phyloP scores from a whole-genome alignment of 2,329 filamentous ascomycete species.

The Sporothrix mexicana region DNA sequence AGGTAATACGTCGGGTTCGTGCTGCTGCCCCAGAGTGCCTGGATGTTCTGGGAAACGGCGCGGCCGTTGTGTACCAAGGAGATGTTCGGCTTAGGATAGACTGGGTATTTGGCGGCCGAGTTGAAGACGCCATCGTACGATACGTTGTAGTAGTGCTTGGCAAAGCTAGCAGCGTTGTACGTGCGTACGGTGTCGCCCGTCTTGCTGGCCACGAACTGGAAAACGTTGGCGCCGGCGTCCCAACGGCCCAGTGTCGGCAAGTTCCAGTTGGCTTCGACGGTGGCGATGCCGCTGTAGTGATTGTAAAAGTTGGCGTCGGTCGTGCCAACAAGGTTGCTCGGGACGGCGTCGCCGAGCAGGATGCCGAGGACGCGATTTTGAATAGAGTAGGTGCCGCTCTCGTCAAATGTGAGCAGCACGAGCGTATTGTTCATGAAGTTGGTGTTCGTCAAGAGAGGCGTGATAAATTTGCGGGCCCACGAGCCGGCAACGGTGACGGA shows the following conservation, averaged over 20 bases:
- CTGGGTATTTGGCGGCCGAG: slow-evolving; percentile 35
- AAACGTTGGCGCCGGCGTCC: slow-evolving; percentile 78
- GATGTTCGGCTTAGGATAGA: slow-evolving; percentile 43
- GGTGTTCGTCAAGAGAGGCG: slow-evolving; percentile 71
- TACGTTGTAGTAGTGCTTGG: slow-evolving; percentile 39
- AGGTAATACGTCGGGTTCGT: slow-evolving; percentile 41
- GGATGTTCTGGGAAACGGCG: slow-evolving; percentile 38
- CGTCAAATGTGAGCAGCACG: slow-evolving; percentile 79
- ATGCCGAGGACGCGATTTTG: slow-evolving; percentile 74
- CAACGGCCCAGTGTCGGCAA: slow-evolving; percentile 72
- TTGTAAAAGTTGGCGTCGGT: slow-evolving; percentile 73
- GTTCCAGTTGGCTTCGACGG: slow-evolving; percentile 71
- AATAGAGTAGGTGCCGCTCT: slow-evolving; percentile 70
- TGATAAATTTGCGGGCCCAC: slow-evolving; percentile 72
- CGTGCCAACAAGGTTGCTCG: slow-evolving; percentile 66
- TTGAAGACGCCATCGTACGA: slow-evolving; percentile 45
- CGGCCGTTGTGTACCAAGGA: slow-evolving; percentile 40
- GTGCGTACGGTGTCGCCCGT: slow-evolving; percentile 58
- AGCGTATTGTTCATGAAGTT: slow-evolving; percentile 79
- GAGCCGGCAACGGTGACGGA: slow-evolving; percentile 69
- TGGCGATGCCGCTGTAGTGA: slow-evolving; percentile 73
- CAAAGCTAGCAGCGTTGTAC: slow-evolving; percentile 34
- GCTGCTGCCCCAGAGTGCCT: slow-evolving; percentile 39
- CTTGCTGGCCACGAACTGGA: slow-evolving; percentile 62
- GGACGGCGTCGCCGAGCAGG: slow-evolving; percentile 76